A percentile compares a stretch with the other conserved stretches of the same genome.
These are phyloP conservation scores for Globisporangium nodosum DNA, from an alignment of 352 stramenopile species.

Conservation along the genomic window DNA sequence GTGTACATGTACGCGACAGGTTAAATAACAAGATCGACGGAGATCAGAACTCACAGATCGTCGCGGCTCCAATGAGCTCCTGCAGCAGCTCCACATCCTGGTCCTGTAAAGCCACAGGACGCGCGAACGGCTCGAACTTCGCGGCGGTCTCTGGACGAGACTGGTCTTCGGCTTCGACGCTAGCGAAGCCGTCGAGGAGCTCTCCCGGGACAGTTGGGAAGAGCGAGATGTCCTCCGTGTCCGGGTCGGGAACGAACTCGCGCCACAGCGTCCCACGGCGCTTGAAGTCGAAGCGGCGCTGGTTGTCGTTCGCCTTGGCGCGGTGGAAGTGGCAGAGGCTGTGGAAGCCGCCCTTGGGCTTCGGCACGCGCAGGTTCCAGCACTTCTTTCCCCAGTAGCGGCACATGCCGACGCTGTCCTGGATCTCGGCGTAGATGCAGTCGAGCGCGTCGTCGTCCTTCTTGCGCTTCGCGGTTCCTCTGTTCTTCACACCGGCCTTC, in stretches of 20 bases:
- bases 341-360: conserved; percentile 23
- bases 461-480: conserved; percentile 1
- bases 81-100: conserved; percentile 12
- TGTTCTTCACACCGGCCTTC: too few relatives aligned
- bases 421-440: conserved; percentile 15
- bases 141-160: not conserved
- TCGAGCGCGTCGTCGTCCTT: conserved; percentile 8
- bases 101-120: conserved; percentile 5
- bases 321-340: conserved; percentile 25
- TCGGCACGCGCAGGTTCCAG: conserved; percentile 14
- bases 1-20: too few relatives aligned
- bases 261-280: conserved; percentile 11
- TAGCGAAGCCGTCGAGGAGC: not conserved
- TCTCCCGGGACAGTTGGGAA: conserved; percentile 1
- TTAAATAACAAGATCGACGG: too few relatives aligned
- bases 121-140: conserved; percentile 21
- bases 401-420: conserved; percentile 11
- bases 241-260: conserved; percentile 5
- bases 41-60: conserved; percentile 1
- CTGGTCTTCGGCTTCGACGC: conserved; percentile 25
- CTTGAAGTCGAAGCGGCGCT: conserved; percentile 22
- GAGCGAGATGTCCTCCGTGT: conserved; percentile 8
- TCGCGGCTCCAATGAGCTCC: conserved; percentile 6
- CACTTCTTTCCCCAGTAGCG: conserved; percentile 21
- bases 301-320: conserved; percentile 19